A percentile compares a stretch with the other conserved stretches of the same genome.
Conservation (phyloP, 306 rosid species). For the Sicyos baderoa region DNA sequence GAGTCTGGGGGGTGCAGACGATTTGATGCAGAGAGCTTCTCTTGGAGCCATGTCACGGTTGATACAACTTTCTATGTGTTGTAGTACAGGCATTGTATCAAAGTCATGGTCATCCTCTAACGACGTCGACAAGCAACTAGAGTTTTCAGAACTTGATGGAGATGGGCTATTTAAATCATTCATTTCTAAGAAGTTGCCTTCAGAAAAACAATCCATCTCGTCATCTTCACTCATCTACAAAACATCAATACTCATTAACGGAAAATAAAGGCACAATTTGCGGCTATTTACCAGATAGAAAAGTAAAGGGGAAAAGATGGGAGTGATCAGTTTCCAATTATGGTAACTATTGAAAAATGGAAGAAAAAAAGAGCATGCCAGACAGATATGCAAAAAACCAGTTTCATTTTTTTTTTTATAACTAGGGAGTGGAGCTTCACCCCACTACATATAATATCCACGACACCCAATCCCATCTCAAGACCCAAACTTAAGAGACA, state of each 20-base stretch:
- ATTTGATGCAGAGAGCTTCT: constrained; percentile 24
- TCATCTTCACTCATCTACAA: constrained; percentile 24
- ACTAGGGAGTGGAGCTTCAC: too few species aligned
- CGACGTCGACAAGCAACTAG: constrained; percentile 34
- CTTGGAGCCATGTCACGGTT: constrained; percentile 10
- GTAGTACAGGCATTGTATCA: constrained; percentile 27
- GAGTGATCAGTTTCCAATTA: background rate
- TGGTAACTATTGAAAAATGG: too few species aligned
- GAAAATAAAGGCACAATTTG: background rate
- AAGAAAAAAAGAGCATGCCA: background rate
- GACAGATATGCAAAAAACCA: too few species aligned
- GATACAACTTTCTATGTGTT: constrained; percentile 20
- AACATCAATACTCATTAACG: constrained; percentile 12
- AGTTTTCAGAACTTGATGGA: constrained; percentile 33
- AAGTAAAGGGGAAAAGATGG: background rate
- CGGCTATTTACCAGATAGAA: background rate
- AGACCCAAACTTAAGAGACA: too few species aligned
- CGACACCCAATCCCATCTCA: too few species aligned
- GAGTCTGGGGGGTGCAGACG: constrained; percentile 22
- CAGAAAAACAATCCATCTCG: constrained; percentile 16
- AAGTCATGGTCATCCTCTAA: constrained; percentile 30
- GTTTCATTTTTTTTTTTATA: too few species aligned
- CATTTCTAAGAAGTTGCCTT: constrained; percentile 37
- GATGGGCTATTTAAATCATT: constrained; percentile 30
- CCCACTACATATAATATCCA: too few species aligned